Evolutionary conservation across 2,329 filamentous ascomycete genomes (phyloP), one percentile per base, ranked within the genome.

Genomic region (Cercospora sesami): DNA sequence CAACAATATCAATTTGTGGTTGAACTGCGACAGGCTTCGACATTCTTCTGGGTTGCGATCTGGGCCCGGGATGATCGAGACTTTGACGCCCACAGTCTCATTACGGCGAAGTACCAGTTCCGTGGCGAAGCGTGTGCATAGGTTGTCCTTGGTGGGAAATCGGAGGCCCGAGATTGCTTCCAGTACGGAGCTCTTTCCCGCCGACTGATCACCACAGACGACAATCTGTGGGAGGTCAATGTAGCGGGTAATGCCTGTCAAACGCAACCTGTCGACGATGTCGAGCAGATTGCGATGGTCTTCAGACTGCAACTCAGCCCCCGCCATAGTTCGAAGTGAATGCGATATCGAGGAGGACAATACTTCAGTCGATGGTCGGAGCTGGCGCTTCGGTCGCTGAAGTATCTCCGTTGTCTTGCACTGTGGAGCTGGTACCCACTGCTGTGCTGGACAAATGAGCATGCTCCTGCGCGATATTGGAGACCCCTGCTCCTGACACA

Each of bases 101-200:
- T 48, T 60, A 60, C 28, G 12, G 12, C 74, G 70, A 16, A 76
- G 68, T 16, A 74, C 64, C 21, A 76, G 21, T 62, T 75, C 74
- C 16, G 72, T 73, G 3, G 74, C 72, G 62, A 77, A 75, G 0
- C 85, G 80, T 0, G 87, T 90, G 72, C 86, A 89, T 0, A 86
- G 63, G 18, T 79, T 83, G n/a, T 83, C 83, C 6, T 87, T 84
- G 4, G 82, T 79, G 0, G 86, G 85, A 59, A 90, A 89, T 23
- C 81, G 81, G 1, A 91, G 83, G 7, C 84, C 81, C 0, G 87
- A 86, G 55, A 90, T 86, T 0, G 87, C 88, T 69, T 89, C 85
- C 0, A 90, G 81, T 0, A 89, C 86, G 0, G 86, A 89, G 23
- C 85, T 87, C 73, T 90, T 90, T 4, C 87, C 87, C 0, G 83